phyloP scores from a whole-genome alignment of 2,329 filamentous ascomycete species.

The Biscogniauxia mediterranea region DNA sequence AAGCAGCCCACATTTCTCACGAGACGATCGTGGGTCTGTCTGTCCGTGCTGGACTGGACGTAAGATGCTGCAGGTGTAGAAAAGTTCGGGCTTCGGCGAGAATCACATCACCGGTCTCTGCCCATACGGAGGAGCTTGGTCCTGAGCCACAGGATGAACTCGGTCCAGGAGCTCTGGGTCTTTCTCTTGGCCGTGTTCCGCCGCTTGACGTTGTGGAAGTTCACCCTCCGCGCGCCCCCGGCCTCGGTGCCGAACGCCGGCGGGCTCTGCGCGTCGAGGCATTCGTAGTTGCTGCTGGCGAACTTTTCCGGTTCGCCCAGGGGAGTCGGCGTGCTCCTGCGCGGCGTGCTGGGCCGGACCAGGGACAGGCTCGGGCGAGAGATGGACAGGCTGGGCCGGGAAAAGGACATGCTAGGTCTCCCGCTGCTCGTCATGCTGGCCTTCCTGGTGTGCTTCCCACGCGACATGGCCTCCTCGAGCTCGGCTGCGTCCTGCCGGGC shows the following conservation, averaged over 20 bases:
- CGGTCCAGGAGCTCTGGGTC: conserved; percentile 61
- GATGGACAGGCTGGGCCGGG: conserved; percentile 20
- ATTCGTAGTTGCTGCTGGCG: conserved; percentile 47
- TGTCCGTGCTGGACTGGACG: neutral
- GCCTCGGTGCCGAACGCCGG: conserved; percentile 32
- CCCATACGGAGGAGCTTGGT: conserved; percentile 51
- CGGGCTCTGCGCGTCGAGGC: conserved; percentile 30
- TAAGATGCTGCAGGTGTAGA: neutral
- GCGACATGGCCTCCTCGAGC: conserved; percentile 31
- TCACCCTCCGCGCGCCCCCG: conserved; percentile 41
- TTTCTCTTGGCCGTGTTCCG: conserved; percentile 54
- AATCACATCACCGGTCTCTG: conserved; percentile 17
- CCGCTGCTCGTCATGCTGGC: conserved; percentile 30
- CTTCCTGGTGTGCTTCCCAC: conserved; percentile 32
- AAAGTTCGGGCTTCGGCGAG: too few relatives aligned
- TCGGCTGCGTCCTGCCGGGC: conserved; percentile 38
- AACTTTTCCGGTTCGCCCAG: conserved; percentile 43
- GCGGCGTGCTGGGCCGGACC: conserved; percentile 26
- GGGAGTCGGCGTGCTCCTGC: conserved; percentile 23
- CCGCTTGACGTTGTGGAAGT: conserved; percentile 42
- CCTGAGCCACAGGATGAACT: conserved; percentile 62
- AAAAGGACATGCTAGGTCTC: conserved; percentile 28
- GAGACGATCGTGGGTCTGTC: neutral
- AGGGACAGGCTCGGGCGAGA: conserved; percentile 28
- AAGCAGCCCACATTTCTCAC: neutral